A percentile compares a stretch with the other conserved stretches of the same genome.
Evolutionary conservation across 345 rosid species (phyloP).

Genomic region (Populus pruinosa): DNA sequence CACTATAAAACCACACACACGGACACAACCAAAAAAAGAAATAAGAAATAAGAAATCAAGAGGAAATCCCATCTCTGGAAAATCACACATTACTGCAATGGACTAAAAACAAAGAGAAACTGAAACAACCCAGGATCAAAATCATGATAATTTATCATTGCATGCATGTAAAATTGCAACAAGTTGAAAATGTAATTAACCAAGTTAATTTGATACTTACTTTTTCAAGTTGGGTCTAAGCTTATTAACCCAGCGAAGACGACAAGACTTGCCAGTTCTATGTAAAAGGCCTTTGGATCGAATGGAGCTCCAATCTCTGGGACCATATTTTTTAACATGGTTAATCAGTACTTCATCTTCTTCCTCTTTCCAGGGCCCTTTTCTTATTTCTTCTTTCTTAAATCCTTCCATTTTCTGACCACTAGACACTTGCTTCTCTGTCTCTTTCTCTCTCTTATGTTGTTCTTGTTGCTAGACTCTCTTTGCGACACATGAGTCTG

Average conservation of each 20-base stretch:
- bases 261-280: conserved; percentile 91
- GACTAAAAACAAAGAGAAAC: not conserved
- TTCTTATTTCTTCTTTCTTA: conserved; percentile 50
- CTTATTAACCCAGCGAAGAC: conserved; percentile 97
- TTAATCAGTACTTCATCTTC: conserved; percentile 75
- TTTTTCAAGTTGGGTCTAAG: conserved; percentile 87
- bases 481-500: not conserved
- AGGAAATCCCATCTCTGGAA: not conserved
- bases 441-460: not conserved
- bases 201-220: conserved; percentile 21
- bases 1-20: conserved; percentile 32
- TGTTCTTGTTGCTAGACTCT: not conserved
- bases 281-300: conserved; percentile 95
- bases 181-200: not conserved
- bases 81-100: not conserved
- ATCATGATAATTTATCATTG: not conserved
- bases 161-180: not conserved
- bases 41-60: not conserved
- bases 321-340: conserved; percentile 72
- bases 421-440: not conserved
- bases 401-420: conserved; percentile 32
- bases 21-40: not conserved
- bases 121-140: not conserved
- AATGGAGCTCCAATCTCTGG: conserved; percentile 99
- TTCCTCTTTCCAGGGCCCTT: conserved; percentile 94